Percentiles rank a stretch among this genome's conserved stretches.
phyloP scores from a whole-genome alignment of 108 stramenopile genomes.

The Bacterosira constricta region DNA sequence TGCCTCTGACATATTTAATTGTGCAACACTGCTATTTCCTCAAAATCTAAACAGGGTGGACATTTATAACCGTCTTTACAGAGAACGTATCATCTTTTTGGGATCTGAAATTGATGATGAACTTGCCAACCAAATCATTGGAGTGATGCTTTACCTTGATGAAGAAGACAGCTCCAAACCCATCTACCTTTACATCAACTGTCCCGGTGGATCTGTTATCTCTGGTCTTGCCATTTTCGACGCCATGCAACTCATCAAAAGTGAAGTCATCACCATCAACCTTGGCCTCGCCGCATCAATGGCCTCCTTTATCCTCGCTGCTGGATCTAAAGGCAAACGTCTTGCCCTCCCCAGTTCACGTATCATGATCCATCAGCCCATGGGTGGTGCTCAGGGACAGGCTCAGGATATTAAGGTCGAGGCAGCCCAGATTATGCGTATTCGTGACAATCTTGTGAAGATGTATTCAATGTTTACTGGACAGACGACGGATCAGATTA shows the following conservation, averaged over 20 bases:
- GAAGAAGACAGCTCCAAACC: constrained; percentile 94
- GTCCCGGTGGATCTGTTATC: constrained; percentile 97
- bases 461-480: constrained; percentile 99
- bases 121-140: constrained; percentile 98
- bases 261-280: constrained; percentile 96
- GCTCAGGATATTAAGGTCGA: constrained; percentile 98
- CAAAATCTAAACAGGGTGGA: constrained; percentile 80
- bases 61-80: constrained; percentile 98
- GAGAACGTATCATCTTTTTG: constrained; percentile 98
- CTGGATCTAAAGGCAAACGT: constrained; percentile 92
- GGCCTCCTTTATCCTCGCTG: constrained; percentile 97
- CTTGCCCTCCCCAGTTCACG: constrained; percentile 95
- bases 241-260: constrained; percentile 97
- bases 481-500: constrained; percentile 90
- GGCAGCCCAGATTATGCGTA: constrained; percentile 97
- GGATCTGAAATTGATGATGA: constrained; percentile 98
- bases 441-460: constrained; percentile 96
- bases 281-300: constrained; percentile 97
- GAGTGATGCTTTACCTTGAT: constrained; percentile 94
- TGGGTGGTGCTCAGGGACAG: constrained; percentile 99
- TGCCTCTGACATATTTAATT: too few species aligned
- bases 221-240: constrained; percentile 97
- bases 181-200: constrained; percentile 99
- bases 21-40: too few species aligned
- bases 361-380: constrained; percentile 99